phyloP scores from a whole-genome alignment of 495 filamentous ascomycete species.

The Podospora fimiseda region DNA sequence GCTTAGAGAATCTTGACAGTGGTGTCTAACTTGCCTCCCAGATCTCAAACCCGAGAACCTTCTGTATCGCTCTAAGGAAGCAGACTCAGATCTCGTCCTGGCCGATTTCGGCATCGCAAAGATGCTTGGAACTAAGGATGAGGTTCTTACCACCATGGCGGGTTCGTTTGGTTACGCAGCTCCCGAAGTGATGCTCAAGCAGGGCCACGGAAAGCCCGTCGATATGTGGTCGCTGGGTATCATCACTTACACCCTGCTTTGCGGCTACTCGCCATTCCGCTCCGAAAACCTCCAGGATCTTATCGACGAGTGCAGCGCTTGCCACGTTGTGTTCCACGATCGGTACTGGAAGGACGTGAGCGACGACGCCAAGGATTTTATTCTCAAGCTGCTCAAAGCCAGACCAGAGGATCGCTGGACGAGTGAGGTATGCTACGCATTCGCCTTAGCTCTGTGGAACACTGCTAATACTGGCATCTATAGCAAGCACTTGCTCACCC shows the following conservation, averaged over 20 bases:
- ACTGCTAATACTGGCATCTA: slow-evolving; percentile 10
- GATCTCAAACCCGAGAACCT: slow-evolving; percentile 99
- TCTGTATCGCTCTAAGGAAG: slow-evolving; percentile 74
- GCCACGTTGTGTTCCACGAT: slow-evolving; percentile 93
- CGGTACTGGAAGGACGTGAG: slow-evolving; percentile 98
- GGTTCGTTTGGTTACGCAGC: slow-evolving; percentile 98
- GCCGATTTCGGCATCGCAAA: slow-evolving; percentile 99
- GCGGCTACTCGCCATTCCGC: slow-evolving; percentile 96
- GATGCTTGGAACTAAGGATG: slow-evolving; percentile 85
- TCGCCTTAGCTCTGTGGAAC: too few relatives aligned
- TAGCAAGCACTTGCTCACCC: slow-evolving; percentile 73
- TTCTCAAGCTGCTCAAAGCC: slow-evolving; percentile 71
- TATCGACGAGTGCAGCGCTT: slow-evolving; percentile 87
- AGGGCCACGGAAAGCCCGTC: slow-evolving; percentile 96
- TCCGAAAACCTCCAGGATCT: slow-evolving; percentile 88
- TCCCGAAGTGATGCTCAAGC: slow-evolving; percentile 96
- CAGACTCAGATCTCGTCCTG: slow-evolving; percentile 79
- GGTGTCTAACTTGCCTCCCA: slow-evolving; percentile 29
- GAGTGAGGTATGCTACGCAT: slow-evolving; percentile 57
- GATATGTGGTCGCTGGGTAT: slow-evolving; percentile 99
- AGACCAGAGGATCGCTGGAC: slow-evolving; percentile 70
- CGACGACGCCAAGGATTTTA: slow-evolving; percentile 92
- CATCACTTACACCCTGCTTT: slow-evolving; percentile 98
- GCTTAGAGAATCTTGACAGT: not conserved
- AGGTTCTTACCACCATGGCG: slow-evolving; percentile 95